These are phyloP conservation scores for Prunella vulgaris DNA, from an alignment of 257 asterid genomes.

Conservation along the genomic window DNA sequence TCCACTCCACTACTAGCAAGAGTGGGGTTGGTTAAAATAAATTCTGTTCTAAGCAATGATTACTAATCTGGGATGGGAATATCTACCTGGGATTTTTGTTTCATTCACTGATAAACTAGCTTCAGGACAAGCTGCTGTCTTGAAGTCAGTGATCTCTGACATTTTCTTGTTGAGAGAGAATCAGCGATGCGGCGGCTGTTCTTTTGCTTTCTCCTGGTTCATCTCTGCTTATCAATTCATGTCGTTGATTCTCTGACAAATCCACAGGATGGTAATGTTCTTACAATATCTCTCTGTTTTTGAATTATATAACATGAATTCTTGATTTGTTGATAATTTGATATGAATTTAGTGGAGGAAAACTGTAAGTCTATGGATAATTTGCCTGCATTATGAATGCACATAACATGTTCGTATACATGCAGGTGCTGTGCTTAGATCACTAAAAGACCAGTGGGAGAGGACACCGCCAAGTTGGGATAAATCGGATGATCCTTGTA, in stretches of 20 bases:
- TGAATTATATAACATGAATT: not conserved
- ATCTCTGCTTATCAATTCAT: slow-evolving; percentile 3
- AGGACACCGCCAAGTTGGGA: slow-evolving; percentile 79
- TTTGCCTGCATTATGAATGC: not conserved
- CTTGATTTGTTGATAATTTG: not conserved
- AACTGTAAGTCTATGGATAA: not conserved
- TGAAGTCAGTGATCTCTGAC: not conserved
- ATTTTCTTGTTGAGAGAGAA: not conserved
- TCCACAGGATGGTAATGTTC: slow-evolving; percentile 45
- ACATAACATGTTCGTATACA: not conserved
- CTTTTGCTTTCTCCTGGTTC: slow-evolving; percentile 17
- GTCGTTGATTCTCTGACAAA: slow-evolving; percentile 28
- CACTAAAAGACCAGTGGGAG: slow-evolving; percentile 75
- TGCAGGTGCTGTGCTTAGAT: slow-evolving; percentile 79
- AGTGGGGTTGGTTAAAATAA: slow-evolving; percentile 29
- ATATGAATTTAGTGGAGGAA: not conserved
- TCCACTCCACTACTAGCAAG: not conserved
- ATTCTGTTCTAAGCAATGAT: slow-evolving; percentile 34
- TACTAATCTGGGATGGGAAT: slow-evolving; percentile 12
- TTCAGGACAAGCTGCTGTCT: not conserved
- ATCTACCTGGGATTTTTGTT: slow-evolving; percentile 19
- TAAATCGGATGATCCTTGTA: slow-evolving; percentile 74
- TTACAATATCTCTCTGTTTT: not conserved
- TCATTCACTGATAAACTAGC: slow-evolving; percentile 5
- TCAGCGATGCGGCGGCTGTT: slow-evolving; percentile 29